Conservation (phyloP, 768 basidiomycete genomes). For the Rhodotorula sphaerocarpa region DNA sequence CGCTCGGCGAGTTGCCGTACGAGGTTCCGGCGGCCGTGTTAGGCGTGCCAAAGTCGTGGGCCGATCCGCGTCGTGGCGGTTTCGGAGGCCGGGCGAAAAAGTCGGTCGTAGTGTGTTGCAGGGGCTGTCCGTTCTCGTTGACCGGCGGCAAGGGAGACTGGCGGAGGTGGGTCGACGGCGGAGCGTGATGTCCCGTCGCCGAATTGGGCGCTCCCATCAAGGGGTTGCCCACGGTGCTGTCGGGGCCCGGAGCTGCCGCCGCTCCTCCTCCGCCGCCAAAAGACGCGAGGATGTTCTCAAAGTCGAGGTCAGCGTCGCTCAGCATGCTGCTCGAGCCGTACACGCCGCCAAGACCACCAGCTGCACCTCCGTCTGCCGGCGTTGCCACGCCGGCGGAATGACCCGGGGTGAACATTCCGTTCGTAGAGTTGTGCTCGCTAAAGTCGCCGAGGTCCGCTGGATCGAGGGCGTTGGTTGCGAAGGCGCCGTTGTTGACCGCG, state of each 20-base stretch:
- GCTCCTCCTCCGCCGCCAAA: neutral
- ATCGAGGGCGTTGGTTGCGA: no score
- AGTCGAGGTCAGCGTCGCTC: slow-evolving; percentile 28
- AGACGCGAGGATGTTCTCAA: slow-evolving; percentile 22
- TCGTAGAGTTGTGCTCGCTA: no score
- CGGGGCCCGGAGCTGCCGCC: neutral
- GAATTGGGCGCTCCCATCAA: slow-evolving; percentile 5
- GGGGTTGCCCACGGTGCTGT: neutral
- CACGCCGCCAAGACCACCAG: neutral
- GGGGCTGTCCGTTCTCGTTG: neutral
- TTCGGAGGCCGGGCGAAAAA: neutral
- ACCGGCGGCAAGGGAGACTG: neutral
- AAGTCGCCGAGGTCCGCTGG: no score
- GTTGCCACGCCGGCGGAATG: no score
- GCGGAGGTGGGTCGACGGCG: no score
- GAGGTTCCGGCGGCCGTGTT: neutral
- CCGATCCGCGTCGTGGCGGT: neutral
- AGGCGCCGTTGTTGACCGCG: no score
- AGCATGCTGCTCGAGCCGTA: slow-evolving; percentile 1
- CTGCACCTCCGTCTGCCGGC: no score
- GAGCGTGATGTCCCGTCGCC: neutral
- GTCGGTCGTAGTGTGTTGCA: neutral
- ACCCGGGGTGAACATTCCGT: no score
- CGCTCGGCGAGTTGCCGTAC: neutral
- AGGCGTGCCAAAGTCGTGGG: neutral